phyloP scores from a whole-genome alignment of 345 rosid genomes.

The Sisymbrium altissimum region DNA sequence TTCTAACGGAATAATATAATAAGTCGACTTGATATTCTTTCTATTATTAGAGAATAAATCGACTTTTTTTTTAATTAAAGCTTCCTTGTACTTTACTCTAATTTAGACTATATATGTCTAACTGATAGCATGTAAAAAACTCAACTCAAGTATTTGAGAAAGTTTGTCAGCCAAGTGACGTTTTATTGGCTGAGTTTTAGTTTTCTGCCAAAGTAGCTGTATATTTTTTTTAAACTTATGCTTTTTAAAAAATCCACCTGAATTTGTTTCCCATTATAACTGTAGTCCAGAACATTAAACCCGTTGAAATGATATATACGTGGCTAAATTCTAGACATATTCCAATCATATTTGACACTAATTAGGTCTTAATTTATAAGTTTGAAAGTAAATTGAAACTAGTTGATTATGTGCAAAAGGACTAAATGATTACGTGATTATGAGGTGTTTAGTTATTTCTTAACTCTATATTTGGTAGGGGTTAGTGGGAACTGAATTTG shows the following conservation, averaged over 20 bases:
- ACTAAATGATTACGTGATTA: too few species aligned
- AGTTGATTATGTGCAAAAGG: too few species aligned
- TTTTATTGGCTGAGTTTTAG: background rate
- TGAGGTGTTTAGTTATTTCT: too few species aligned
- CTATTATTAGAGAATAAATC: background rate
- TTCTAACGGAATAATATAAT: slow-evolving; percentile 23
- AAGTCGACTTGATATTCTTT: slow-evolving; percentile 27
- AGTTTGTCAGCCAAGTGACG: background rate
- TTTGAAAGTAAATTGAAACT: too few species aligned
- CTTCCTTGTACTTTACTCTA: background rate
- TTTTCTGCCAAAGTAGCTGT: background rate
- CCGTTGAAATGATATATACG: background rate
- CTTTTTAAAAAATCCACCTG: background rate
- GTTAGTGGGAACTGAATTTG: too few species aligned
- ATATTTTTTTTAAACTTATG: background rate
- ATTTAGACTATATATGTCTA: background rate
- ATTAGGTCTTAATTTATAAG: background rate
- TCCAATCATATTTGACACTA: background rate
- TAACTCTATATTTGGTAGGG: too few species aligned
- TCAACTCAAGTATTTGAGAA: background rate
- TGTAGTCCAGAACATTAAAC: background rate
- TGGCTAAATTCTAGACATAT: background rate
- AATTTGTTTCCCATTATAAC: background rate
- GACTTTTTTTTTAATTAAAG: background rate
- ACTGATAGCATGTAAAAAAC: background rate